These are phyloP conservation scores for Wickerhamiella pararugosa DNA, from an alignment of 1,139 yeast genomes.

Conservation along the genomic window DNA sequence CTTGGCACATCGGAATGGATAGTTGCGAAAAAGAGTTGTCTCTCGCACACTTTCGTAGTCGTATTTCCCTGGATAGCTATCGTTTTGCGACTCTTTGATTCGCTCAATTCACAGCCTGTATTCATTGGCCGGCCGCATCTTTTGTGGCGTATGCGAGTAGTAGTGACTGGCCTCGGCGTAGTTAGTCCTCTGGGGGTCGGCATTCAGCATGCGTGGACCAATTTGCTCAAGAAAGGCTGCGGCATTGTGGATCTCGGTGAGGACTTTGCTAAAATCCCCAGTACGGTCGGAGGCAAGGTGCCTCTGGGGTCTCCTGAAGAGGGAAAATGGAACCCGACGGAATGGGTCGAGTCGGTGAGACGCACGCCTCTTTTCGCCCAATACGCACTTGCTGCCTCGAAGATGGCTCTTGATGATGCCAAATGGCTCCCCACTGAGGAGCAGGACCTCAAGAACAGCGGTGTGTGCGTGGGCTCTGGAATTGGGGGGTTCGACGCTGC, in stretches of 20 bases:
- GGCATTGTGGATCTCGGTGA: slow-evolving; percentile 32
- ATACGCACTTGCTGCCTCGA: slow-evolving; percentile 62
- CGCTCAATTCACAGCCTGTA: neutral
- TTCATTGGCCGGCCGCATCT: neutral
- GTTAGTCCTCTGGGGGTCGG: slow-evolving; percentile 81
- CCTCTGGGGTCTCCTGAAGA: slow-evolving; percentile 39
- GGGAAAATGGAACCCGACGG: slow-evolving; percentile 36
- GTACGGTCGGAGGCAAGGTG: slow-evolving; percentile 61
- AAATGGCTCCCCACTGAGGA: slow-evolving; percentile 30
- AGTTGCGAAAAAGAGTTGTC: neutral
- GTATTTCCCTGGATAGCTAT: neutral
- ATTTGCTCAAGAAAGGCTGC: slow-evolving; percentile 22
- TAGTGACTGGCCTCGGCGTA: slow-evolving; percentile 80
- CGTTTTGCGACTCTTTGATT: neutral
- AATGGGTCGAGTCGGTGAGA: slow-evolving; percentile 28
- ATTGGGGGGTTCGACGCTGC: slow-evolving; percentile 78
- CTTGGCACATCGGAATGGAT: neutral
- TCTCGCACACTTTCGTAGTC: neutral
- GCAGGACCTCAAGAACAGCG: slow-evolving; percentile 30
- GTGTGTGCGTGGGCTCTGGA: slow-evolving; percentile 86
- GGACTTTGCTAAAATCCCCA: slow-evolving; percentile 43
- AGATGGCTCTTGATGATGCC: slow-evolving; percentile 63
- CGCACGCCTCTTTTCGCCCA: slow-evolving; percentile 62
- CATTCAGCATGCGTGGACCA: slow-evolving; percentile 23
- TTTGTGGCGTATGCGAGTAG: slow-evolving; percentile 39